Evolutionary conservation across 1,284 basidiomycete species (phyloP).

Genomic region (Apiotrichum laibachii): DNA sequence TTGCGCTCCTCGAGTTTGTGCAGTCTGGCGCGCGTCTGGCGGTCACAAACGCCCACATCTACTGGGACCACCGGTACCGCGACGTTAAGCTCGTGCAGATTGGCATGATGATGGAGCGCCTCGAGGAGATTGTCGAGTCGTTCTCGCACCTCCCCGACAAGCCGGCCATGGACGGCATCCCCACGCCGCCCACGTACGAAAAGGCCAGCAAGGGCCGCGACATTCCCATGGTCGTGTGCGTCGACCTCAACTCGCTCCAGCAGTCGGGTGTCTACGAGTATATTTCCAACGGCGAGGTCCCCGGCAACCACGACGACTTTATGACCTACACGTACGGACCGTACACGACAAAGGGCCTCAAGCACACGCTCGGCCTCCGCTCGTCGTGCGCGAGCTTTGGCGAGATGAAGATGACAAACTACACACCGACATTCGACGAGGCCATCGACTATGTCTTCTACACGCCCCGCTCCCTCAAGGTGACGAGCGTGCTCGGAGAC

Average conservation of each 20-base stretch:
- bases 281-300: conserved; percentile 68
- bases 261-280: conserved; percentile 90
- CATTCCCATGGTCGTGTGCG: conserved; percentile 87
- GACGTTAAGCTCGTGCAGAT: conserved; percentile 98
- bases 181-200: conserved; percentile 45
- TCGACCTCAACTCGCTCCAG: conserved; percentile 91
- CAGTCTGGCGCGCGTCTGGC: conserved; percentile 82
- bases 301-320: conserved; percentile 84
- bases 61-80: conserved; percentile 88
- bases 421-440: conserved; percentile 78
- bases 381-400: conserved; percentile 72
- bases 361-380: conserved; percentile 76
- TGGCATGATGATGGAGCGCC: conserved; percentile 86
- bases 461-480: conserved; percentile 70
- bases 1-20: conserved; percentile 82
- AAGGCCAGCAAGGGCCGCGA: conserved; percentile 55
- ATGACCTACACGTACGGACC: conserved; percentile 86
- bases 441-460: conserved; percentile 96
- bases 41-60: conserved; percentile 86
- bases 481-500: conserved; percentile 82
- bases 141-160: conserved; percentile 73
- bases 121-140: conserved; percentile 80
- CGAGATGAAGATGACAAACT: conserved; percentile 83
- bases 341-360: conserved; percentile 86
- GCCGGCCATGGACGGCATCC: conserved; percentile 18